These are phyloP conservation scores for Candida wancherniae DNA, from an alignment of 805 yeast genomes.

Conservation along the genomic window DNA sequence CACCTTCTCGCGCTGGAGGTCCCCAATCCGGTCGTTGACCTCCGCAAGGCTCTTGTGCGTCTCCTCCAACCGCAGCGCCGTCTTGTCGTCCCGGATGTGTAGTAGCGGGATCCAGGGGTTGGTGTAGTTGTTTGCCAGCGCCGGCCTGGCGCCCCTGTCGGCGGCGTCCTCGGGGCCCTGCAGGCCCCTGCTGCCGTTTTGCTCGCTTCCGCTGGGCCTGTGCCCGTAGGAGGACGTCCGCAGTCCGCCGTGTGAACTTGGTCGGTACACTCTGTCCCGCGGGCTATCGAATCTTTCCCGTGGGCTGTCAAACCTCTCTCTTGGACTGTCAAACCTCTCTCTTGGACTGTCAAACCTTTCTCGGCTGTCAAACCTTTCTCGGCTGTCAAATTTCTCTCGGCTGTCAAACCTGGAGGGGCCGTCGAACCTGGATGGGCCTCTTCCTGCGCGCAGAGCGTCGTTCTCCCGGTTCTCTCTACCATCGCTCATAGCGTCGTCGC, in stretches of 20 bases:
- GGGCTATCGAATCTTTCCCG: not conserved
- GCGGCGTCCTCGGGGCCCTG: not conserved
- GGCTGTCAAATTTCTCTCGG: too few relatives aligned
- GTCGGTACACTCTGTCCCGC: conserved; percentile 1
- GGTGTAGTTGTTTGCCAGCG: too few relatives aligned
- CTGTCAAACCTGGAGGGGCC: too few relatives aligned
- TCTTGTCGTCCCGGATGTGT: conserved; percentile 23
- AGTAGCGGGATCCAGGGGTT: conserved; percentile 34
- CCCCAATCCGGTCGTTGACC: conserved; percentile 22
- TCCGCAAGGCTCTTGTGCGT: conserved; percentile 22
- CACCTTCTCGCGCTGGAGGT: conserved; percentile 22
- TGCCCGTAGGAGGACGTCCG: conserved; percentile 1
- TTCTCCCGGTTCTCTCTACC: too few relatives aligned
- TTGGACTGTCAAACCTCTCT: too few relatives aligned
- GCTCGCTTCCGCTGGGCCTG: not conserved
- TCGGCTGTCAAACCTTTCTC: too few relatives aligned
- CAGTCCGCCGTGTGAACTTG: conserved; percentile 1
- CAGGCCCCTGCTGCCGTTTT: not conserved
- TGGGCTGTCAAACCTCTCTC: too few relatives aligned
- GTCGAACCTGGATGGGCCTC: too few relatives aligned
- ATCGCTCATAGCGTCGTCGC: too few relatives aligned
- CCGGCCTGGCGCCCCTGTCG: too few relatives aligned
- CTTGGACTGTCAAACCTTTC: too few relatives aligned
- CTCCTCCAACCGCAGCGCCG: conserved; percentile 22
- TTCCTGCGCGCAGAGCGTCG: too few relatives aligned